A percentile compares a stretch with the other conserved stretches of the same genome.
Conservation (phyloP, 1,139 yeast genomes). For the Kodamaea plutei region DNA sequence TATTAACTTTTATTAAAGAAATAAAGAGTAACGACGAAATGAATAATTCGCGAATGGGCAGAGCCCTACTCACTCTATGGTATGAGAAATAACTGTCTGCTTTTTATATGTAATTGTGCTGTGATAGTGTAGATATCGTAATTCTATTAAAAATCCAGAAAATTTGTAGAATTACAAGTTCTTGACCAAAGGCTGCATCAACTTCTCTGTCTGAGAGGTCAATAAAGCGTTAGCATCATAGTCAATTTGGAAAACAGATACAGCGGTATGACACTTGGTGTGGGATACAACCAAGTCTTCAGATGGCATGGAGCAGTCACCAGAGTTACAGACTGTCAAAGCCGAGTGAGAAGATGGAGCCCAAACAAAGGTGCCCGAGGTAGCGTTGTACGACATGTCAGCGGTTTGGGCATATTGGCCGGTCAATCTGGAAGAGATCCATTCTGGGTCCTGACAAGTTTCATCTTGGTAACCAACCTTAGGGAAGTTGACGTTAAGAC, state of each 20-base stretch:
- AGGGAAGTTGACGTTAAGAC: constrained; percentile 48
- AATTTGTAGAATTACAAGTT: constrained; percentile 6
- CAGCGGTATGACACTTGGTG: constrained; percentile 29
- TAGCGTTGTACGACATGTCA: constrained; percentile 27
- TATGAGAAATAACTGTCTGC: not conserved
- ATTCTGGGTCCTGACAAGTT: constrained; percentile 36
- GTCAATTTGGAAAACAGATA: constrained; percentile 39
- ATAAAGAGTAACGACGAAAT: not conserved
- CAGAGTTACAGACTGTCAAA: constrained; percentile 26
- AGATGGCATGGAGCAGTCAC: constrained; percentile 36
- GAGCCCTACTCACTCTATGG: constrained; percentile 1
- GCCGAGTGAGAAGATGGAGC: constrained; percentile 13
- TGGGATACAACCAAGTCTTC: constrained; percentile 24
- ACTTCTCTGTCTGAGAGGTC: constrained; percentile 21
- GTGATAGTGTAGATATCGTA: no score
- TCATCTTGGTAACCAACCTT: constrained; percentile 32
- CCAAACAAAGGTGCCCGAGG: constrained; percentile 24
- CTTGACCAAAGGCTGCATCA: constrained; percentile 21
- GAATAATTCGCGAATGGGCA: not conserved
- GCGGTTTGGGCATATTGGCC: constrained; percentile 32
- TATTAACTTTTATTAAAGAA: not conserved
- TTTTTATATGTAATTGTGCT: not conserved
- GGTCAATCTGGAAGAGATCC: constrained; percentile 36
- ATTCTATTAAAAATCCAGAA: constrained; percentile 1
- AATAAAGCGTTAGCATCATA: constrained; percentile 35